Conservation (phyloP, 495 filamentous ascomycete genomes). For the Penicillium robsamsonii region DNA sequence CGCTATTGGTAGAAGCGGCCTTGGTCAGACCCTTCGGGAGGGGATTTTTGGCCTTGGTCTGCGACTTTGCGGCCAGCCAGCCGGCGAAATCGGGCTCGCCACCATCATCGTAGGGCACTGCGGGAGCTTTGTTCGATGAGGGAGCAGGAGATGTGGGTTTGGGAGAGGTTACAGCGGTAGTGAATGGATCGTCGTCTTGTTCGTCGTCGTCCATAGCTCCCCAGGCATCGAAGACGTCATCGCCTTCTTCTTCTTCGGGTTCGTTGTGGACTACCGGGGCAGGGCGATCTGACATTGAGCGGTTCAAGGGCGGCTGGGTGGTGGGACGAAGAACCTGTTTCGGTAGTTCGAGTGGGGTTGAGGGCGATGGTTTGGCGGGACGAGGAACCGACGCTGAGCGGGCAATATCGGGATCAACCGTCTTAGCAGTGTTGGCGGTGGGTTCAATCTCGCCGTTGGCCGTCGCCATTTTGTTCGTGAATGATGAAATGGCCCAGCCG, state of each 20-base stretch:
- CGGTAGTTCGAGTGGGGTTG: constrained; percentile 41
- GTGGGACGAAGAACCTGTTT: constrained; percentile 38
- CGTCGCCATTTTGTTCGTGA: constrained; percentile 86
- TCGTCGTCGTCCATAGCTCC: constrained; percentile 67
- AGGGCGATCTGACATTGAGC: constrained; percentile 39
- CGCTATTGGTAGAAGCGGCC: constrained; percentile 30
- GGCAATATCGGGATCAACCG: constrained; percentile 29
- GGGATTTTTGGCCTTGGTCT: constrained; percentile 67
- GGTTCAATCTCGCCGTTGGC: constrained; percentile 81
- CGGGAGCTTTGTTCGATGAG: constrained; percentile 28
- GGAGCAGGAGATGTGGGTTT: constrained; percentile 34
- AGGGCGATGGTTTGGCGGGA: constrained; percentile 48
- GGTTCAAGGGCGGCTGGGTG: constrained; percentile 40
- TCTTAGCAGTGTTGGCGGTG: constrained; percentile 33
- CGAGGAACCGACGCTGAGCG: constrained; percentile 50
- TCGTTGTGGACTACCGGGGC: constrained; percentile 42
- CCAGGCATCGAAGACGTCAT: constrained; percentile 65
- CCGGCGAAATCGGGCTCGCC: constrained; percentile 92
- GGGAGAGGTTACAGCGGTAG: constrained; percentile 36
- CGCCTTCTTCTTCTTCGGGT: constrained; percentile 47
- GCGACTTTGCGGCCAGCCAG: constrained; percentile 80
- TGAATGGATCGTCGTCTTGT: constrained; percentile 48
- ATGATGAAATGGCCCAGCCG: constrained; percentile 98
- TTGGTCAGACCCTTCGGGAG: constrained; percentile 77
- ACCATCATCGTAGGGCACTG: constrained; percentile 69